Evolutionary conservation across 1,284 basidiomycete species (phyloP).

Genomic region (Takashimella koratensis): DNA sequence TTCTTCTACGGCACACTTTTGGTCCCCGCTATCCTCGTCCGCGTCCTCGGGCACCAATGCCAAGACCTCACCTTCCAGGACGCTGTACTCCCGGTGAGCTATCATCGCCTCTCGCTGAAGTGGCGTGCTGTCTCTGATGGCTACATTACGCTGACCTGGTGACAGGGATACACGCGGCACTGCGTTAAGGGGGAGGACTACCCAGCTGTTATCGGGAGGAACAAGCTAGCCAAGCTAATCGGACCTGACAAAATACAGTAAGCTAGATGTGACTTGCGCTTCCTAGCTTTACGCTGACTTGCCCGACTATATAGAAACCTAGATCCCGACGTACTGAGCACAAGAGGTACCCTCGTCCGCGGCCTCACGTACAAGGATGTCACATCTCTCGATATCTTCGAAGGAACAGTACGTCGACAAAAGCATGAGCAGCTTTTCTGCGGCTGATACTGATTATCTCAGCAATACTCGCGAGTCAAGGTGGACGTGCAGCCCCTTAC

Average conservation of each 20-base stretch:
- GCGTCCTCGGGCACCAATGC: constrained; percentile 62
- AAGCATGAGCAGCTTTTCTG: background rate
- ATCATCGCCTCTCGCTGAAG: too few relatives aligned
- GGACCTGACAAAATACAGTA: constrained; percentile 2
- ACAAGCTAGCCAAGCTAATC: constrained; percentile 17
- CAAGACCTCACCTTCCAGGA: constrained; percentile 58
- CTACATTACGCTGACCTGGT: constrained; percentile 4
- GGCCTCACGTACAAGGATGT: constrained; percentile 64
- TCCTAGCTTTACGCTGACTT: background rate
- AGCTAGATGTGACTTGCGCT: background rate
- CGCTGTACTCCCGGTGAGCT: constrained; percentile 53
- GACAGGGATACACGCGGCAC: constrained; percentile 71
- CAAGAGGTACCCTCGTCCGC: constrained; percentile 66
- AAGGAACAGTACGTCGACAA: constrained; percentile 62
- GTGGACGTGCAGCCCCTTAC: constrained; percentile 57
- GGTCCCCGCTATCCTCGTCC: constrained; percentile 64
- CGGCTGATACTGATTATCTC: background rate
- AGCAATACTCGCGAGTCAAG: constrained; percentile 66
- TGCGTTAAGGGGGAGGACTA: constrained; percentile 64
- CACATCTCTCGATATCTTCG: constrained; percentile 64
- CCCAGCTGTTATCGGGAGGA: constrained; percentile 61
- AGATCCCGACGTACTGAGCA: constrained; percentile 53
- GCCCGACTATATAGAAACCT: constrained; percentile 38
- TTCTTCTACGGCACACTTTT: constrained; percentile 86
- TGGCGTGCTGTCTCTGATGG: background rate